These are phyloP conservation scores for Penicillium janthinellum DNA, from an alignment of 2,329 filamentous ascomycete species.

Conservation along the genomic window DNA sequence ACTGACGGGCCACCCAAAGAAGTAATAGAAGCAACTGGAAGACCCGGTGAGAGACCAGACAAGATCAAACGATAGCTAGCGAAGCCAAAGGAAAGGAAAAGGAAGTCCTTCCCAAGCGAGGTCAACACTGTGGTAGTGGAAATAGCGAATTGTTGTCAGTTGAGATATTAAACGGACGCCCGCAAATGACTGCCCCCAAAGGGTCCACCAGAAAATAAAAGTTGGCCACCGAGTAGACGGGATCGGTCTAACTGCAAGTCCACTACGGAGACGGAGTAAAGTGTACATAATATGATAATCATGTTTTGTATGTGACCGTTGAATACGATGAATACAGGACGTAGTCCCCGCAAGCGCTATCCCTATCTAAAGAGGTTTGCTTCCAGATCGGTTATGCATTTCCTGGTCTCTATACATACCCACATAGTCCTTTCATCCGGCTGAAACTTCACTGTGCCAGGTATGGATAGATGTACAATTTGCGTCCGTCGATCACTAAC, in stretches of 20 bases:
- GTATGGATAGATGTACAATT: not conserved
- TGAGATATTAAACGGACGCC: conserved; percentile 26
- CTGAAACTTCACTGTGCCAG: not conserved
- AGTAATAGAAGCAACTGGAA: conserved; percentile 1
- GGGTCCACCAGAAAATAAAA: conserved; percentile 23
- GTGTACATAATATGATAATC: not conserved
- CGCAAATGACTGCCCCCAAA: conserved; percentile 8
- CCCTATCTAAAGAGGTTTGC: not conserved
- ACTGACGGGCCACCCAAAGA: not conserved
- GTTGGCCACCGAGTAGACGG: conserved; percentile 6
- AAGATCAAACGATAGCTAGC: not conserved
- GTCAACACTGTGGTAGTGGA: conserved; percentile 28
- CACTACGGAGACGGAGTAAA: not conserved
- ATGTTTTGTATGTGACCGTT: not conserved
- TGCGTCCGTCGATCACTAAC: not conserved
- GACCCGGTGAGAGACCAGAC: not conserved
- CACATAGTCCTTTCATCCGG: not conserved
- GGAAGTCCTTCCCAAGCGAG: conserved; percentile 21
- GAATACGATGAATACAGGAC: not conserved
- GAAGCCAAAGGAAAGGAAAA: conserved; percentile 17
- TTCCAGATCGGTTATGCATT: too few species aligned
- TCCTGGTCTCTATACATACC: not conserved
- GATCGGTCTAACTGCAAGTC: not conserved
- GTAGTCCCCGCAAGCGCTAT: not conserved
- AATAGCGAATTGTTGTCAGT: conserved; percentile 25